Evolutionary conservation across 768 basidiomycete genomes (phyloP).

Genomic region (Chiua virens): DNA sequence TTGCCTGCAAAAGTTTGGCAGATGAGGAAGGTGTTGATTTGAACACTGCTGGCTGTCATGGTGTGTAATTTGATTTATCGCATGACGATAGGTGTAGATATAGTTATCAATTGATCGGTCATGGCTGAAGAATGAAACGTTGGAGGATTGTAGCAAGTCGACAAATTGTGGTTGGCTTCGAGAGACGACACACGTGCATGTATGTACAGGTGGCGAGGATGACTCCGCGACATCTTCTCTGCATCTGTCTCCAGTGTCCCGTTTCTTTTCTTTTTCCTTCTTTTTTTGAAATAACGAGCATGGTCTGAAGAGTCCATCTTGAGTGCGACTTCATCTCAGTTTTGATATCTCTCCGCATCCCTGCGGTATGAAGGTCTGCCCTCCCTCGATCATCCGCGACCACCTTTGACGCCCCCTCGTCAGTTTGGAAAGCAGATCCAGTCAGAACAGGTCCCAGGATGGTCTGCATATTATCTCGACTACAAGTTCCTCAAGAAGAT

Average conservation of each 20-base stretch:
- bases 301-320: conserved; percentile 24
- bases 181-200: conserved; percentile 24
- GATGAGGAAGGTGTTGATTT: conserved; percentile 83
- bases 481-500: conserved; percentile 99
- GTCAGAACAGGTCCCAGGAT: conserved; percentile 94
- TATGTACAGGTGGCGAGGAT: neutral
- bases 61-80: conserved; percentile 7
- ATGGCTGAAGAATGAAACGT: neutral
- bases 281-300: conserved; percentile 21
- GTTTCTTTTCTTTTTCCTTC: neutral
- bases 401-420: neutral
- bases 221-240: neutral
- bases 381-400: neutral
- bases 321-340: conserved; percentile 8
- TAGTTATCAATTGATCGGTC: neutral
- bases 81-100: neutral
- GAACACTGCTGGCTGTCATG: conserved; percentile 20
- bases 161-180: neutral
- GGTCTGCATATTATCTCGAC: conserved; percentile 94
- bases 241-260: conserved; percentile 14
- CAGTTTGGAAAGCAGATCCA: conserved; percentile 99
- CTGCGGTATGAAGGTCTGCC: conserved; percentile 32
- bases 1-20: conserved; percentile 76
- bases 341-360: conserved; percentile 8
- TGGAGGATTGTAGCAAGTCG: no score